Evolutionary conservation across 2,329 filamentous ascomycete genomes (phyloP).

Genomic region (Cryphonectria radicalis): DNA sequence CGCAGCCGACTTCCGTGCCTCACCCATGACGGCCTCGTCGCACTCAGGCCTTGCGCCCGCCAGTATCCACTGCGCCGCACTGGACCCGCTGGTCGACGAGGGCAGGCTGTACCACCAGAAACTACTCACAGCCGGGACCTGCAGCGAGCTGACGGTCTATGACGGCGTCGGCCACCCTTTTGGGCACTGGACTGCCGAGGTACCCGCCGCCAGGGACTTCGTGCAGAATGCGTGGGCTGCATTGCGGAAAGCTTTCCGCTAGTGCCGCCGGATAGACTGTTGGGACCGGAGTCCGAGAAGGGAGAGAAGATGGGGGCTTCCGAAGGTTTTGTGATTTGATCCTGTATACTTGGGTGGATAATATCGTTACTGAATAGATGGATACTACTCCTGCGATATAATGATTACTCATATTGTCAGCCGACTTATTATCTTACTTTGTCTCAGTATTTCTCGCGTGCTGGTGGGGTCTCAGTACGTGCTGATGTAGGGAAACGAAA

Average conservation of each 20-base stretch:
- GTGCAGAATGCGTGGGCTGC: conserved; percentile 39
- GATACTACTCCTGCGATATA: too few species aligned
- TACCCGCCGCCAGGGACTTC: conserved; percentile 40
- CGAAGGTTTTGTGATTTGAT: too few species aligned
- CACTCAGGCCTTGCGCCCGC: conserved; percentile 41
- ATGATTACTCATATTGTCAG: neutral
- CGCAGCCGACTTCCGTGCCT: conserved; percentile 39
- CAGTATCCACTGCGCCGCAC: conserved; percentile 40
- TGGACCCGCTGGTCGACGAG: conserved; percentile 42
- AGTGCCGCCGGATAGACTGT: conserved; percentile 10
- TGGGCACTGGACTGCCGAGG: conserved; percentile 40
- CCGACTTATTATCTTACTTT: neutral
- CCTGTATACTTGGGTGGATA: too few species aligned
- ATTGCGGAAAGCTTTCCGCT: conserved; percentile 34
- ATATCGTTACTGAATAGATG: neutral
- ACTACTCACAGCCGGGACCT: conserved; percentile 36
- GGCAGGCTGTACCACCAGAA: conserved; percentile 40
- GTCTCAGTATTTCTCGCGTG: too few species aligned
- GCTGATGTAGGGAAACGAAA: too few species aligned
- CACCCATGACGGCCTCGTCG: conserved; percentile 40
- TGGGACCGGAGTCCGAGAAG: neutral
- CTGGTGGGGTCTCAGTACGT: too few species aligned
- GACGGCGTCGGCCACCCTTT: conserved; percentile 43
- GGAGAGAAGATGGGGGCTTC: too few species aligned
- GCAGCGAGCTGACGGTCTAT: conserved; percentile 41